Evolutionary conservation across 2,329 filamentous ascomycete genomes (phyloP).

Genomic region (Hypoxylon sp.): DNA sequence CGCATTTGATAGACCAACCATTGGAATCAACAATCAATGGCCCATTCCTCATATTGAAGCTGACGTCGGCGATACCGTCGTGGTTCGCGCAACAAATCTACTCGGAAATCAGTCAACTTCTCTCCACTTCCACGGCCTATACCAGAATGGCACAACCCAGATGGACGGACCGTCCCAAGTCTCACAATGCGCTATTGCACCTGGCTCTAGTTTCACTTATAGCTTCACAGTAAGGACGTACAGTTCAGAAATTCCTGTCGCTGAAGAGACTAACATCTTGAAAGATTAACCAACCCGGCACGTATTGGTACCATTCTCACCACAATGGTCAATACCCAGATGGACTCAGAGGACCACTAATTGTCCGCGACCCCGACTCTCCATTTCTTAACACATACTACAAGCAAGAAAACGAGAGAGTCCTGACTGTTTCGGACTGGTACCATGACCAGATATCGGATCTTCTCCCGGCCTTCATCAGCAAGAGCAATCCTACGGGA

Average conservation of each 20-base stretch:
- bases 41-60: slow-evolving; percentile 78
- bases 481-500: slow-evolving; percentile 69
- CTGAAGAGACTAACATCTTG: slow-evolving; percentile 22
- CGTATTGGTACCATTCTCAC: slow-evolving; percentile 86
- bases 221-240: slow-evolving; percentile 71
- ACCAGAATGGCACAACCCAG: slow-evolving; percentile 74
- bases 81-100: slow-evolving; percentile 72
- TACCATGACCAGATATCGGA: slow-evolving; percentile 73
- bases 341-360: slow-evolving; percentile 74
- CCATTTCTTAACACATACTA: slow-evolving; percentile 72
- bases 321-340: slow-evolving; percentile 78
- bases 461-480: slow-evolving; percentile 65
- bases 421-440: slow-evolving; percentile 78
- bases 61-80: slow-evolving; percentile 72
- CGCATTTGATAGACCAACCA: slow-evolving; percentile 72
- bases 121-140: slow-evolving; percentile 80
- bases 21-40: slow-evolving; percentile 84
- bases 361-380: slow-evolving; percentile 74
- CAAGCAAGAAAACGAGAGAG: slow-evolving; percentile 65
- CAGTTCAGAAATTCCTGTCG: background rate
- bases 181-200: slow-evolving; percentile 76
- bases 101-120: slow-evolving; percentile 75
- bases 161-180: slow-evolving; percentile 80
- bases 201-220: slow-evolving; percentile 77
- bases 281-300: slow-evolving; percentile 75